Evolutionary conservation across 139 green algal genomes (phyloP).

Genomic region (Chlamydomonas sp.): DNA sequence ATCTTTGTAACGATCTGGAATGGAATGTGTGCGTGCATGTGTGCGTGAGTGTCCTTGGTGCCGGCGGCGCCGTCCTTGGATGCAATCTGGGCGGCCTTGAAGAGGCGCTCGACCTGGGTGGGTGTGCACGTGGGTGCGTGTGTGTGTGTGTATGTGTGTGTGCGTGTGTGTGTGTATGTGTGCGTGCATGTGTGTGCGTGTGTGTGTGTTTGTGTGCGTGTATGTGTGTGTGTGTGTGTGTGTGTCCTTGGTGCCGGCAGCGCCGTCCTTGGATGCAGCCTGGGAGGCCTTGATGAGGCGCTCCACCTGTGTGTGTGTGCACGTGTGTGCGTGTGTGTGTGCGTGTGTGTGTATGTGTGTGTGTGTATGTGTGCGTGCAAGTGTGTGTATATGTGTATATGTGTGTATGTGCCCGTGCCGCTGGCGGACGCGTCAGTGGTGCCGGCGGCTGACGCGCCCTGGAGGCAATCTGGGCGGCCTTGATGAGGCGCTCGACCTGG

Average conservation of each 20-base stretch:
- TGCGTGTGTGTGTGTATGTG: slow-evolving; percentile 2
- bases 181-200: not conserved
- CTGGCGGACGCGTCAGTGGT: too few species aligned
- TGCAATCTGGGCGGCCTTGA: slow-evolving; percentile 13
- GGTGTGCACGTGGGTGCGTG: not conserved
- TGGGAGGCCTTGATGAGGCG: slow-evolving; percentile 11
- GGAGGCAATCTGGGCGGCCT: not conserved
- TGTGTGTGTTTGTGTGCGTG: not conserved
- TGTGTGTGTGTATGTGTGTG: not conserved
- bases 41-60: not conserved
- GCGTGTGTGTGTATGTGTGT: not conserved
- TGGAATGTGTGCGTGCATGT: too few species aligned
- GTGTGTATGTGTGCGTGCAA: not conserved
- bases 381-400: not conserved
- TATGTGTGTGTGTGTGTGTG: too few species aligned
- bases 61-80: not conserved
- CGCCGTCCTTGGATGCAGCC: not conserved
- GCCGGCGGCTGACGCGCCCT: too few species aligned
- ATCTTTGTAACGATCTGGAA: too few species aligned
- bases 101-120: not conserved
- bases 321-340: not conserved
- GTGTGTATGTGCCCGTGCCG: too few species aligned
- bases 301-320: not conserved
- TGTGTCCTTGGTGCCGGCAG: not conserved
- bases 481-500: not conserved